These are phyloP conservation scores for Cytospora piceicola DNA, from an alignment of 2,329 filamentous ascomycete species.

Conservation along the genomic window DNA sequence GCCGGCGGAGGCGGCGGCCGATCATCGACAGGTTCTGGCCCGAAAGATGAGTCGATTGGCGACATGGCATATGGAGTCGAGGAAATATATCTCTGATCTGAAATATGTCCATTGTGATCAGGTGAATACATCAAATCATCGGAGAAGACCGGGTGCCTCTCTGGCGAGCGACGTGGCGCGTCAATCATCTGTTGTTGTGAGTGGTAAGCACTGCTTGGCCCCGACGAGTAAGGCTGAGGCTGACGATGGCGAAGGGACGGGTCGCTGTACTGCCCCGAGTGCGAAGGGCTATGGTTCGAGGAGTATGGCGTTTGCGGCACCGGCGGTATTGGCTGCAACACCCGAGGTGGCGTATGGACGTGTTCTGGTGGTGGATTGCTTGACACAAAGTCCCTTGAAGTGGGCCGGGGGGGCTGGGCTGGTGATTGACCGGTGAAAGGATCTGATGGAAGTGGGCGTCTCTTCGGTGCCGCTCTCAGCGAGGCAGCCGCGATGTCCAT, in stretches of 20 bases:
- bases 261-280: constrained; percentile 55
- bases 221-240: constrained; percentile 44
- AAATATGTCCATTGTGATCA: constrained; percentile 42
- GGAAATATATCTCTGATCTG: constrained; percentile 36
- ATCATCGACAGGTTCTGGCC: constrained; percentile 43
- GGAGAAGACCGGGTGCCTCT: constrained; percentile 40
- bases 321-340: constrained; percentile 48
- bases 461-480: constrained; percentile 67
- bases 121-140: constrained; percentile 46
- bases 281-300: constrained; percentile 58
- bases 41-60: constrained; percentile 38
- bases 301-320: constrained; percentile 47
- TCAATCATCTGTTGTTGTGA: constrained; percentile 32
- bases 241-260: constrained; percentile 42
- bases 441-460: constrained; percentile 81
- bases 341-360: constrained; percentile 43
- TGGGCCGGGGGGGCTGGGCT: constrained; percentile 42
- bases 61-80: constrained; percentile 40
- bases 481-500: constrained; percentile 46
- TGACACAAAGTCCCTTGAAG: constrained; percentile 36
- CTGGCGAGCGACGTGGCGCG: constrained; percentile 29
- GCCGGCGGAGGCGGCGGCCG: constrained; percentile 61
- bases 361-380: constrained; percentile 46
- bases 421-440: constrained; percentile 64
- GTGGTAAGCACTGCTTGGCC: constrained; percentile 35